Percentiles rank a stretch among this genome's conserved stretches.
These are phyloP conservation scores for Solanum pennellii DNA, from an alignment of 257 asterid genomes.

Conservation along the genomic window DNA sequence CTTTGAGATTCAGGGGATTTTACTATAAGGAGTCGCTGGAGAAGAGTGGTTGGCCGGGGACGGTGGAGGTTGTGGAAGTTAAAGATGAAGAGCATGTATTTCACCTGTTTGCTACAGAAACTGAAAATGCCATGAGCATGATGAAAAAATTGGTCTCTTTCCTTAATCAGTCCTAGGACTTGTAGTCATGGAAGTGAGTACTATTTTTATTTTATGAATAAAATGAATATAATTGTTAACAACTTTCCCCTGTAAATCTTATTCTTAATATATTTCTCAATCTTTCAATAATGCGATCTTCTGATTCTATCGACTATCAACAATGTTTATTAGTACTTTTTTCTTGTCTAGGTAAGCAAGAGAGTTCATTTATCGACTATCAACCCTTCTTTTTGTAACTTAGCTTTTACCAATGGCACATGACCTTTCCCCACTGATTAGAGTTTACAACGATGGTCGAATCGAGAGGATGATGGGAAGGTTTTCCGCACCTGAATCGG, in stretches of 20 bases:
- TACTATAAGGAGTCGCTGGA: slow-evolving; percentile 22
- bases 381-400: not conserved
- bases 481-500: slow-evolving; percentile 12
- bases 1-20: slow-evolving; percentile 30
- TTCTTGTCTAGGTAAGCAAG: not conserved
- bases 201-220: not conserved
- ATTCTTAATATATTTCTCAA: not conserved
- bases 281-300: not conserved
- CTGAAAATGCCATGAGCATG: slow-evolving; percentile 22
- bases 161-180: slow-evolving; percentile 4
- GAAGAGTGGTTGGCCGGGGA: slow-evolving; percentile 41
- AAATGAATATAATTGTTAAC: not conserved
- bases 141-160: slow-evolving; percentile 26
- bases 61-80: slow-evolving; percentile 33
- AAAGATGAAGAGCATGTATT: slow-evolving; percentile 35
- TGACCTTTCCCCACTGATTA: slow-evolving; percentile 22
- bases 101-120: slow-evolving; percentile 19
- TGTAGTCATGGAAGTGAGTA: not conserved
- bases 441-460: slow-evolving; percentile 28
- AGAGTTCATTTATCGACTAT: not conserved
- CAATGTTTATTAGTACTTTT: not conserved
- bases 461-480: slow-evolving; percentile 18
- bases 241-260: not conserved
- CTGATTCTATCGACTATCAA: not conserved
- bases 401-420: slow-evolving; percentile 6